Evolutionary conservation across 306 rosid species (phyloP), one percentile per base, ranked within the genome.

Genomic region (Macrotyloma uniflorum): DNA sequence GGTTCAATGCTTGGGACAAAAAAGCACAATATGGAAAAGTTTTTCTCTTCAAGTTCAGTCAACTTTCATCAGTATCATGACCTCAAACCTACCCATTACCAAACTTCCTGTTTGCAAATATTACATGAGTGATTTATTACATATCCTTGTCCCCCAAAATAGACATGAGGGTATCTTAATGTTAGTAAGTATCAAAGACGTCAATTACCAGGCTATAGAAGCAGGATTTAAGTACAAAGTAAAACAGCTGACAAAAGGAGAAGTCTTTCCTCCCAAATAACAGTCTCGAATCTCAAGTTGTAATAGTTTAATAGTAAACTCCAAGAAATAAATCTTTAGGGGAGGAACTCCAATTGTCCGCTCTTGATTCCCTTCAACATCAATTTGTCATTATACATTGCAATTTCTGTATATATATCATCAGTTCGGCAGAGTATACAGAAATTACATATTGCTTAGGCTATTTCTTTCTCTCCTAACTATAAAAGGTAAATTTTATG

Each of bases 11-110:
- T 62, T 10, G 18, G 26, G 11, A 26, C 49, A 75, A 49, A 18
- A 80, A 74, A 22, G 16, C 45, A 47, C 46, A 47, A 79, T 24
- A n/a, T n/a, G 30, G 50, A 76, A 76, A 4, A 15, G n/a, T 11
- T 36, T 59, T 24, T 16, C 18, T 35, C 18, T 63, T 54, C 53
- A 54, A 16, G 22, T 65, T 50, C 7, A 28, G 15, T 16, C 54
- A 64, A 64, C 68, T 26, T 53, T 14, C 54, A 65, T 14, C 38
- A 54, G 70, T 40, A 57, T 45, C 42, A n/a, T 53, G 75, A 51
- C 40, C 75, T 43, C 35, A 30, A 32, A 82, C 54, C 42, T n/a
- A n/a, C n/a, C n/a, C 58, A 69, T 68, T 70, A 51, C 38, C 14
- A 30, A 26, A 54, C 12, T 33, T 16, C 32, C 61, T 68, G 23